phyloP scores from a whole-genome alignment of 306 rosid species.

The Pterocarpus macrocarpus region DNA sequence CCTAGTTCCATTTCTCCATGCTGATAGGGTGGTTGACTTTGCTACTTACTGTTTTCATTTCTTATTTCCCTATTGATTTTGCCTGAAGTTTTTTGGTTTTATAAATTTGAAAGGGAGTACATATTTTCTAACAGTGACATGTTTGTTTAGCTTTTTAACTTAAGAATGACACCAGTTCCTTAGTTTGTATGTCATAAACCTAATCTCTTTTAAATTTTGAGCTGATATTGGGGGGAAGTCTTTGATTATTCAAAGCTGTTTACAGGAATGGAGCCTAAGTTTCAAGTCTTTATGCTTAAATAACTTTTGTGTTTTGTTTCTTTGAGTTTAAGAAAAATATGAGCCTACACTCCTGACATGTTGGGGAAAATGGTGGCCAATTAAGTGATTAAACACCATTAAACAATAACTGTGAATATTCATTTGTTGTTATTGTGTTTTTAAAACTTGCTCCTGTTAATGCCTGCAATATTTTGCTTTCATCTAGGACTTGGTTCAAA shows the following conservation, averaged over 20 bases:
- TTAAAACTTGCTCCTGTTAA: constrained; percentile 18
- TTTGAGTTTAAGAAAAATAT: not conserved
- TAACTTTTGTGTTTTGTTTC: not conserved
- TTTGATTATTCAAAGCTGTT: not conserved
- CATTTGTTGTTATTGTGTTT: constrained; percentile 29
- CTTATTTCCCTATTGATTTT: too few species aligned
- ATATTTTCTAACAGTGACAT: too few species aligned
- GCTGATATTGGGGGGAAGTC: too few species aligned
- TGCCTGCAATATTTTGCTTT: constrained; percentile 21
- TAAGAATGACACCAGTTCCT: too few species aligned
- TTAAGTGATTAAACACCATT: constrained; percentile 2
- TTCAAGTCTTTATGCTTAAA: not conserved
- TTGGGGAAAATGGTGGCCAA: not conserved
- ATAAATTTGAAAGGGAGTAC: too few species aligned
- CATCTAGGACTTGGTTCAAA: constrained; percentile 75
- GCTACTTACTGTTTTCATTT: too few species aligned
- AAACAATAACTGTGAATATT: not conserved
- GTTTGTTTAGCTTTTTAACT: too few species aligned
- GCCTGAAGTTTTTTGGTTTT: too few species aligned
- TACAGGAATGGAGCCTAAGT: not conserved
- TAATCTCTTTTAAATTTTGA: too few species aligned
- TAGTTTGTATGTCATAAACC: too few species aligned
- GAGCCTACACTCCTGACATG: not conserved
- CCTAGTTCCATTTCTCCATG: too few species aligned
- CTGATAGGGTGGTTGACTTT: too few species aligned